Evolutionary conservation across 1,284 basidiomycete genomes (phyloP).

Genomic region (Jaminaea rosea): DNA sequence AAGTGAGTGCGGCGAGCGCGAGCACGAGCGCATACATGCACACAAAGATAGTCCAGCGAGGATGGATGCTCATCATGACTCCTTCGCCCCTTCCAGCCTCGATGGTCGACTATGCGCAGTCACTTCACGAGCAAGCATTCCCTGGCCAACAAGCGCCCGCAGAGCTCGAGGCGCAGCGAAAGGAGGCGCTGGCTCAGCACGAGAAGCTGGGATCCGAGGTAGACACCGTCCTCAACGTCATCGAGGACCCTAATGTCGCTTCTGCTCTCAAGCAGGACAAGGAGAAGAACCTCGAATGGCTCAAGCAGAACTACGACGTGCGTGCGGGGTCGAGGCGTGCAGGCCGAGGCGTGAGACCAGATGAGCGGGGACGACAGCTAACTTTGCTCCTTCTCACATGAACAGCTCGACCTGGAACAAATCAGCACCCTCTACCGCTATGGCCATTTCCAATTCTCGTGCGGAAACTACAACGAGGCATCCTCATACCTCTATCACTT

Average conservation of each 20-base stretch:
- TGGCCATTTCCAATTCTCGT: conserved; percentile 94
- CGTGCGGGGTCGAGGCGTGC: conserved; percentile 37
- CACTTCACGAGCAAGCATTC: conserved; percentile 67
- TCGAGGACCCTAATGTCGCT: conserved; percentile 88
- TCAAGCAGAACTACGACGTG: conserved; percentile 87
- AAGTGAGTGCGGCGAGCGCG: conserved; percentile 85
- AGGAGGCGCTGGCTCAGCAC: conserved; percentile 71
- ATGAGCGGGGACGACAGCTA: neutral
- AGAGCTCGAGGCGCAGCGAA: conserved; percentile 34
- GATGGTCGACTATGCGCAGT: conserved; percentile 52
- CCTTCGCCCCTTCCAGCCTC: conserved; percentile 15
- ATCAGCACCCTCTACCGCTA: conserved; percentile 95
- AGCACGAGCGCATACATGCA: too few species aligned
- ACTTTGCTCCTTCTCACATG: neutral
- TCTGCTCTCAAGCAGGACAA: conserved; percentile 79
- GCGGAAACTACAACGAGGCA: conserved; percentile 89
- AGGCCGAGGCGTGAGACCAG: too few species aligned
- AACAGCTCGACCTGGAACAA: conserved; percentile 80
- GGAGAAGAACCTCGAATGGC: conserved; percentile 85
- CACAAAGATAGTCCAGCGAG: too few species aligned
- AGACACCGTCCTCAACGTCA: conserved; percentile 84
- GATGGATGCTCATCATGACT: conserved; percentile 5
- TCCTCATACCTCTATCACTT: conserved; percentile 98
- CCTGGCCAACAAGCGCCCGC: conserved; percentile 54
- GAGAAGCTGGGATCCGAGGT: conserved; percentile 78